Percentiles rank a stretch among this genome's conserved stretches.
These are phyloP conservation scores for Pythium grandisporangium DNA, from an alignment of 352 stramenopile species.

Conservation along the genomic window DNA sequence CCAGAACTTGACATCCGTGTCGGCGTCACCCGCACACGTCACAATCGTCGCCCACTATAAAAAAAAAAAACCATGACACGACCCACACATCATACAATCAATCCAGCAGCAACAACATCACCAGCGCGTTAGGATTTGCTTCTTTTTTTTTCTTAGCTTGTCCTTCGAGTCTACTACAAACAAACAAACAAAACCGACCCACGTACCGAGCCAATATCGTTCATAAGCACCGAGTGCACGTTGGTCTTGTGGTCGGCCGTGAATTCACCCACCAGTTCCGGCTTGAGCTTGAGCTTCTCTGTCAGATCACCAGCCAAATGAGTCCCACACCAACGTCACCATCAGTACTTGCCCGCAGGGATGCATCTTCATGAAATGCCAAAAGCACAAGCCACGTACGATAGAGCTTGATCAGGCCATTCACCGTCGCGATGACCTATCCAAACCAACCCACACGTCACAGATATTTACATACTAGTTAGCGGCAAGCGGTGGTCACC, in stretches of 20 bases:
- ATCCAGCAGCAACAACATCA: not conserved
- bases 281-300: conserved; percentile 75
- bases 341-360: no score
- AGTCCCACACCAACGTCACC: no score
- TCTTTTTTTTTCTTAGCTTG: no score
- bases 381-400: conserved; percentile 22
- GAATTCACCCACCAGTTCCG: conserved; percentile 59
- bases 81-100: not conserved
- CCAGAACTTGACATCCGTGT: conserved; percentile 84
- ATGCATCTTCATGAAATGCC: no score
- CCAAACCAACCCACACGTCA: not conserved
- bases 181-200: no score
- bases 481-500: not conserved
- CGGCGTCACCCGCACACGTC: conserved; percentile 49
- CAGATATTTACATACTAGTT: not conserved
- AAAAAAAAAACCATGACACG: not conserved
- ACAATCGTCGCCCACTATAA: conserved; percentile 66
- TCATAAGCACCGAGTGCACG: conserved; percentile 77
- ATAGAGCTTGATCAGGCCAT: conserved; percentile 62
- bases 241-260: conserved; percentile 57
- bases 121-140: no score
- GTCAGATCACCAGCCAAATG: no score
- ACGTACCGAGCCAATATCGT: conserved; percentile 60
- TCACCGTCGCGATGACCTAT: conserved; percentile 51
- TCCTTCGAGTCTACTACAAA: no score